These are phyloP conservation scores for Rhizomucor miehei DNA, from an alignment of 371 early-diverging fungal genomes.

Conservation along the genomic window DNA sequence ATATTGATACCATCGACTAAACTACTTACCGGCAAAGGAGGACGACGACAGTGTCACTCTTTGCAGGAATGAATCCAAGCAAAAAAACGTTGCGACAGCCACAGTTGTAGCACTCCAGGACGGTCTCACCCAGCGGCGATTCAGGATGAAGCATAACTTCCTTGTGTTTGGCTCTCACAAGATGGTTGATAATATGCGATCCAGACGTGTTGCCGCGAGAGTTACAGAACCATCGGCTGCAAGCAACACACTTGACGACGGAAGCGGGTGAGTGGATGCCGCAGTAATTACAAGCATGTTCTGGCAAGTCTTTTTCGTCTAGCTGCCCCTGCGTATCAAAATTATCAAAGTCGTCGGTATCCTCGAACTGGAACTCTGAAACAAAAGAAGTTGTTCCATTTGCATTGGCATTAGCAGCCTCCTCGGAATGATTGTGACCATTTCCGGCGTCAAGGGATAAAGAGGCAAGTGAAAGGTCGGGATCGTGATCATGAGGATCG, in stretches of 20 bases:
- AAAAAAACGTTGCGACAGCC: conserved; percentile 94
- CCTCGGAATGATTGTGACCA: conserved; percentile 14
- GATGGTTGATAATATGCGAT: conserved; percentile 95
- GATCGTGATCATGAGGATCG: conserved; percentile 26
- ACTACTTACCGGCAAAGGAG: conserved; percentile 85
- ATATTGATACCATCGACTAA: neutral
- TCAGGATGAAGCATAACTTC: conserved; percentile 91
- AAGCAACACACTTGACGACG: conserved; percentile 92
- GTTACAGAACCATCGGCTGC: conserved; percentile 97
- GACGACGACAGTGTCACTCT: conserved; percentile 96
- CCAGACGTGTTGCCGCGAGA: conserved; percentile 89
- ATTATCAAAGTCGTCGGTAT: conserved; percentile 49
- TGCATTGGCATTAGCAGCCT: conserved; percentile 20
- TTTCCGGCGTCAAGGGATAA: conserved; percentile 17
- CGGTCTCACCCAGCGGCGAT: conserved; percentile 89
- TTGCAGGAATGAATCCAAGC: conserved; percentile 97
- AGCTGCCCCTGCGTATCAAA: conserved; percentile 31
- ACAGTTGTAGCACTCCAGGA: conserved; percentile 97
- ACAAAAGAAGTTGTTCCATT: conserved; percentile 29
- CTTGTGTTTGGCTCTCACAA: conserved; percentile 94
- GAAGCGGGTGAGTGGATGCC: conserved; percentile 88
- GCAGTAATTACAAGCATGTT: conserved; percentile 93
- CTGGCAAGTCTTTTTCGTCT: conserved; percentile 67
- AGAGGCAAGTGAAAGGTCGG: conserved; percentile 31
- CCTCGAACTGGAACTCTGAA: conserved; percentile 44